phyloP scores from a whole-genome alignment of 306 rosid genomes.

The Lathyrus aphaca region DNA sequence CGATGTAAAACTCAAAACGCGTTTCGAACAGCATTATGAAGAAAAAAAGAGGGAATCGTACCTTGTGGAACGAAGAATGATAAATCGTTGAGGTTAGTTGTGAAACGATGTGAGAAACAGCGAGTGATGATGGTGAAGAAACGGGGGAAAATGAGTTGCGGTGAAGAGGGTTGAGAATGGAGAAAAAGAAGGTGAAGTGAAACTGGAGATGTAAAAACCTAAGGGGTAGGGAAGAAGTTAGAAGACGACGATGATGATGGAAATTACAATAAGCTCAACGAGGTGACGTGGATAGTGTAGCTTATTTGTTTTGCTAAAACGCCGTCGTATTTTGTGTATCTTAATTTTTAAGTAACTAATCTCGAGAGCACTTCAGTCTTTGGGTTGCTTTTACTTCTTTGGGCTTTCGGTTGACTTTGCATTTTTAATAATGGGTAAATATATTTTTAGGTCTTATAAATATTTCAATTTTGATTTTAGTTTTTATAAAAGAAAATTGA shows the following conservation, averaged over 20 bases:
- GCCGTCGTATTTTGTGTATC: not conserved
- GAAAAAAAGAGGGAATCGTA: not conserved
- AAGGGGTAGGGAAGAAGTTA: not conserved
- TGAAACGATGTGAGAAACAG: not conserved
- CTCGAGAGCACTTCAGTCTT: slow-evolving; percentile 1
- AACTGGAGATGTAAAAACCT: slow-evolving; percentile 25
- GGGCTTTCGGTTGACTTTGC: not conserved
- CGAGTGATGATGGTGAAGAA: slow-evolving; percentile 15
- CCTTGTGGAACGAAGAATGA: not conserved
- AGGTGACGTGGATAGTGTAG: slow-evolving; percentile 32
- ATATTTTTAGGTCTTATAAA: too few relatives aligned
- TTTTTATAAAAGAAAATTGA: too few relatives aligned
- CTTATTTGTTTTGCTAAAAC: slow-evolving; percentile 29
- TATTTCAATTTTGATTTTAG: too few relatives aligned
- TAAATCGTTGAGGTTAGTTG: not conserved
- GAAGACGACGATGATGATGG: not conserved
- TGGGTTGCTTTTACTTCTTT: not conserved
- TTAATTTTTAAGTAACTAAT: not conserved
- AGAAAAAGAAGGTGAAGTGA: slow-evolving; percentile 2
- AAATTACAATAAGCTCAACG: slow-evolving; percentile 33
- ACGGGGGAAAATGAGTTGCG: slow-evolving; percentile 2
- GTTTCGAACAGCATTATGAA: not conserved
- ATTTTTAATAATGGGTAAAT: too few relatives aligned
- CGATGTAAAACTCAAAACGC: slow-evolving; percentile 13
- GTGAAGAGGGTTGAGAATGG: slow-evolving; percentile 9